Conservation (phyloP, 495 filamentous ascomycete genomes). For the Penicillium maclennaniae region DNA sequence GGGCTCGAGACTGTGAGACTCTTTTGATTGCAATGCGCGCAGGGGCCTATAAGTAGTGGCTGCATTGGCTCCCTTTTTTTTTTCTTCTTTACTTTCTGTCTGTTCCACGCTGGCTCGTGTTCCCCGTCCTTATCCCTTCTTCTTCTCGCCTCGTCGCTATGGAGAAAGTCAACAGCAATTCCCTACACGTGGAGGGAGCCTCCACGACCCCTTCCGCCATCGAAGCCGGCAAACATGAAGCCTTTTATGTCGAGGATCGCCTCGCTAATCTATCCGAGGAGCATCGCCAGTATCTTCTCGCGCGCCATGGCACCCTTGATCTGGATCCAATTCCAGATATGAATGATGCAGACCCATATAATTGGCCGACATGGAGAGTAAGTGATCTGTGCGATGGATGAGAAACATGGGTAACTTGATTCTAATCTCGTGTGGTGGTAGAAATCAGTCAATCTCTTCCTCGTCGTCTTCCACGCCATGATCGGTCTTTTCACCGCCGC, state of each 20-base stretch:
- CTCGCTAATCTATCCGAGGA: constrained; percentile 23
- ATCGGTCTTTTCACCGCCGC: constrained; percentile 55
- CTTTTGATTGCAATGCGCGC: not conserved
- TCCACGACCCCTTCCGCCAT: constrained; percentile 1
- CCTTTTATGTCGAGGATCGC: constrained; percentile 21
- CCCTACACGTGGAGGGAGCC: constrained; percentile 17
- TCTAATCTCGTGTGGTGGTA: constrained; percentile 18
- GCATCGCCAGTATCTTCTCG: constrained; percentile 41
- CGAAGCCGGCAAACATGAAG: constrained; percentile 14
- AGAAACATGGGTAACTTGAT: not conserved
- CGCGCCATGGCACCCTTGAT: constrained; percentile 47
- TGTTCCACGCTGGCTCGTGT: not conserved
- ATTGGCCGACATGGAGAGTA: constrained; percentile 47
- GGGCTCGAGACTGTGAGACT: not conserved
- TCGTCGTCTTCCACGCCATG: constrained; percentile 54
- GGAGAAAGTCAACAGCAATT: constrained; percentile 14
- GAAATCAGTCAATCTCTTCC: constrained; percentile 51
- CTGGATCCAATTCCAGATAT: constrained; percentile 48
- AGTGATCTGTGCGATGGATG: not conserved
- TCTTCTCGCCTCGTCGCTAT: constrained; percentile 8
- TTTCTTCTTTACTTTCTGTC: no score
- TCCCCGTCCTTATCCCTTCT: not conserved
- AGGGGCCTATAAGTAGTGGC: not conserved
- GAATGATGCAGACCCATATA: constrained; percentile 48
- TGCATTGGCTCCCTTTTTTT: not conserved